Percentiles rank a stretch among this genome's conserved stretches.
Conservation (phyloP, 2,329 filamentous ascomycete genomes). For the Sarocladium brachiariae region DNA sequence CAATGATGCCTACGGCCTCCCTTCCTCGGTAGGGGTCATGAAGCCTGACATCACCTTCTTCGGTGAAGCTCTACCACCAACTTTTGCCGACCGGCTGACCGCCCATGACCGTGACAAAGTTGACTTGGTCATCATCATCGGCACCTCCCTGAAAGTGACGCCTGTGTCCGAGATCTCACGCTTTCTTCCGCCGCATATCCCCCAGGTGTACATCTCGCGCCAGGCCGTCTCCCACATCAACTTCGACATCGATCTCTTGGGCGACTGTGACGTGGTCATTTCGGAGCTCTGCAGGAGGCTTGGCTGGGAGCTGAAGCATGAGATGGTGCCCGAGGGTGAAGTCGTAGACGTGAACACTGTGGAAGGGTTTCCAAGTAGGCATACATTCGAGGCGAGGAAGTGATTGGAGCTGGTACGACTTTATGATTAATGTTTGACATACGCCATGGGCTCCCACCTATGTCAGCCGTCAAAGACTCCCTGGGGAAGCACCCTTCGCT, state of each 20-base stretch:
- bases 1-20: slow-evolving; percentile 22
- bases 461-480: too few species aligned
- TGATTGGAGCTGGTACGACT: background rate
- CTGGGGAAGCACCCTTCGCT: too few species aligned
- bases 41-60: slow-evolving; percentile 99
- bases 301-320: slow-evolving; percentile 73
- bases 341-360: slow-evolving; percentile 4
- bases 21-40: slow-evolving; percentile 72
- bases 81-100: slow-evolving; percentile 76
- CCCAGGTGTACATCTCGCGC: slow-evolving; percentile 84
- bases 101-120: slow-evolving; percentile 71
- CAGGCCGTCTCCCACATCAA: slow-evolving; percentile 82
- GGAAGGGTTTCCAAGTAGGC: slow-evolving; percentile 3
- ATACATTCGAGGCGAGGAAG: slow-evolving; percentile 8
- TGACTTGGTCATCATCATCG: slow-evolving; percentile 91
- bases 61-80: slow-evolving; percentile 78
- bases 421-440: background rate
- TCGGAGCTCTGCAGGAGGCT: slow-evolving; percentile 76
- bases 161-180: slow-evolving; percentile 89
- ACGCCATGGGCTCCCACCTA: too few species aligned
- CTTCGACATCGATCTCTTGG: slow-evolving; percentile 94
- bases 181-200: slow-evolving; percentile 69
- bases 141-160: slow-evolving; percentile 90
- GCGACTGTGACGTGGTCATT: slow-evolving; percentile 88
- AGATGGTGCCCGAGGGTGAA: slow-evolving; percentile 71